Base-by-base conservation (phyloP, 2,329 filamentous ascomycete genomes). In the Chaetomium sp. region DNA sequence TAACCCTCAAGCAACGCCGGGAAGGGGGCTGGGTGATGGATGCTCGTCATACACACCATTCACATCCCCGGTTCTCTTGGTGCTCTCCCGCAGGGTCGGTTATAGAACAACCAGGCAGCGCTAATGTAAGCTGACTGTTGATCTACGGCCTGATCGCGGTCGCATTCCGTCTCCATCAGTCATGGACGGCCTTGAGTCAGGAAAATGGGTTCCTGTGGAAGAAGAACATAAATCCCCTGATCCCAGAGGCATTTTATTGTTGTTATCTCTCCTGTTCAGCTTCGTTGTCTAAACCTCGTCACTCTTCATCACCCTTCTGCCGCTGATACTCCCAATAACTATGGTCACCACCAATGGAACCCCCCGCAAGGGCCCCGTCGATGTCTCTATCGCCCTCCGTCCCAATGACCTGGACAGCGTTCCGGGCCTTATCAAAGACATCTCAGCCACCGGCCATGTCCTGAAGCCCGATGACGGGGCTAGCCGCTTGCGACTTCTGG, bases 401-500 rank as follows among this genome's bases (percentile, higher is more conserved):
- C 53, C 53, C n/a, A 56, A 56, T 25, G 53, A 25, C n/a, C 31
- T 12, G n/a, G 31, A 35, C 31, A 38, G 23, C 16, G 62, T 67
- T 4, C 63, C 65, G 21, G 38, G 31, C 12, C 64, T 68, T 5
- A 19, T 68, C 31, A 16, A 62, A 2, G 68, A 70, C 27, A 69
- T 70, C 31, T 29, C 64, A 1, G 53, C 47, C 29, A 29, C 63
- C 9, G 60, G 51, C 16, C 1, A 33, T n/a, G 25, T 8, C 25
- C 38, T 45, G 27, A 38, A 47, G 13, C 31, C 61, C 1, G 60
- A 67, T 6, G 61, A 72, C 10, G 50, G 63, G 49, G 67, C 68
- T 2, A 12, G 19, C n/a, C 74, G 77, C 1, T 68, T 75, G 4
- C 69, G 71, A n/a, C 70, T 80, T 2, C 68, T 76, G 16, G 66